Percentiles rank a stretch among this genome's conserved stretches.
Conservation (phyloP, 2,329 filamentous ascomycete species). For the Colletotrichum tanaceti region DNA sequence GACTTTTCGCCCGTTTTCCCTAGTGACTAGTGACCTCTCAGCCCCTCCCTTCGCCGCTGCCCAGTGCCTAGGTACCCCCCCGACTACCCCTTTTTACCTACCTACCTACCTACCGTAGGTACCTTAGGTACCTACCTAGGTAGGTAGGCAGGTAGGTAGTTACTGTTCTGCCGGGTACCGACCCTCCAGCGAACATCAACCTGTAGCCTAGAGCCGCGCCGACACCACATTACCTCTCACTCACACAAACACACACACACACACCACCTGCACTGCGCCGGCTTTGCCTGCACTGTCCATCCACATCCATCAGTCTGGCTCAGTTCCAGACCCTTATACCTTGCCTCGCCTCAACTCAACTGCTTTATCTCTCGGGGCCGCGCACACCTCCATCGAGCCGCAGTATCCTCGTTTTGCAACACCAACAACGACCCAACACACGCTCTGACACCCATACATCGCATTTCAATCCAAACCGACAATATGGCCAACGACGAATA, state of each 20-base stretch:
- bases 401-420: constrained; percentile 40
- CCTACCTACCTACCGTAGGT: not conserved
- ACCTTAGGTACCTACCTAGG: not conserved
- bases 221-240: constrained; percentile 31
- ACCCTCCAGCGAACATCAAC: constrained; percentile 26
- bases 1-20: not conserved
- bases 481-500: constrained; percentile 99
- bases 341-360: constrained; percentile 39
- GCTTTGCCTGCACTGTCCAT: constrained; percentile 32
- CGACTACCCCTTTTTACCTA: too few species aligned
- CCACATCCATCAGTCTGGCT: constrained; percentile 27
- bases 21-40: not conserved
- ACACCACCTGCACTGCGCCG: constrained; percentile 12
- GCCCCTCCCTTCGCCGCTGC: constrained; percentile 7
- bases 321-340: constrained; percentile 40
- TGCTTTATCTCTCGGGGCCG: constrained; percentile 41
- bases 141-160: too few species aligned
- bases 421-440: constrained; percentile 44
- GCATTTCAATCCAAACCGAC: constrained; percentile 50
- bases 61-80: not conserved
- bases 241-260: not conserved
- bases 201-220: constrained; percentile 28
- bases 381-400: constrained; percentile 39
- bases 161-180: constrained; percentile 4
- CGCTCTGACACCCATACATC: constrained; percentile 42